A percentile compares a stretch with the other conserved stretches of the same genome.
Evolutionary conservation across 306 rosid genomes (phyloP).

Genomic region (Benincasa hispida): DNA sequence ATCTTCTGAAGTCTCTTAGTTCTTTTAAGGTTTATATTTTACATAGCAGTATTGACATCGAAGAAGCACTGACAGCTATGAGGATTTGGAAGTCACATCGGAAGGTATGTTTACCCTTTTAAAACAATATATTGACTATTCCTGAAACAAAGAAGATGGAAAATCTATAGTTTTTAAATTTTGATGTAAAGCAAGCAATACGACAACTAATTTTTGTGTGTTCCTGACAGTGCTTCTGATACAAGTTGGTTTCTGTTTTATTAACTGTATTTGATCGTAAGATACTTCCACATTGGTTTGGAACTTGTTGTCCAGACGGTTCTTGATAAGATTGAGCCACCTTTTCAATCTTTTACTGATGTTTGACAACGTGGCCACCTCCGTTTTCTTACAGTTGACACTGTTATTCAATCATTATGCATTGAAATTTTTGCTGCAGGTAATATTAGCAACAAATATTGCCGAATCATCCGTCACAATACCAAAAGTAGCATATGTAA

Average conservation of each 20-base stretch:
- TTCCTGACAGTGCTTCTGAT: background rate
- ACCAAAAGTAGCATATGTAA: slow-evolving; percentile 82
- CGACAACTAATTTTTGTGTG: background rate
- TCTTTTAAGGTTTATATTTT: slow-evolving; percentile 66
- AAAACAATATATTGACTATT: background rate
- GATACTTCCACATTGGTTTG: background rate
- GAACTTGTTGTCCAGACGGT: background rate
- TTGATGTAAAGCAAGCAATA: background rate
- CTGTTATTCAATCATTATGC: background rate
- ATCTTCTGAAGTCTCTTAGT: slow-evolving; percentile 49
- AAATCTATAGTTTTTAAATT: background rate
- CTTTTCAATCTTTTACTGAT: background rate
- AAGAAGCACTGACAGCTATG: slow-evolving; percentile 74
- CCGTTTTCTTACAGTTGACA: background rate
- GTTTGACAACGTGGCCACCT: background rate
- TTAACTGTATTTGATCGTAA: background rate
- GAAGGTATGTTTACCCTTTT: slow-evolving; percentile 36
- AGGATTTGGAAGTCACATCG: slow-evolving; percentile 73
- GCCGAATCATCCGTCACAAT: slow-evolving; percentile 94
- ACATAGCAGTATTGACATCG: slow-evolving; percentile 83
- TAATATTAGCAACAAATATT: slow-evolving; percentile 84
- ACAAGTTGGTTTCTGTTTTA: background rate
- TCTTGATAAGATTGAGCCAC: background rate
- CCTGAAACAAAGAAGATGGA: background rate
- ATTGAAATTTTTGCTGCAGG: slow-evolving; percentile 26